Evolutionary conservation across 2,329 filamentous ascomycete species (phyloP).

Genomic region (Aspergillus sp.): DNA sequence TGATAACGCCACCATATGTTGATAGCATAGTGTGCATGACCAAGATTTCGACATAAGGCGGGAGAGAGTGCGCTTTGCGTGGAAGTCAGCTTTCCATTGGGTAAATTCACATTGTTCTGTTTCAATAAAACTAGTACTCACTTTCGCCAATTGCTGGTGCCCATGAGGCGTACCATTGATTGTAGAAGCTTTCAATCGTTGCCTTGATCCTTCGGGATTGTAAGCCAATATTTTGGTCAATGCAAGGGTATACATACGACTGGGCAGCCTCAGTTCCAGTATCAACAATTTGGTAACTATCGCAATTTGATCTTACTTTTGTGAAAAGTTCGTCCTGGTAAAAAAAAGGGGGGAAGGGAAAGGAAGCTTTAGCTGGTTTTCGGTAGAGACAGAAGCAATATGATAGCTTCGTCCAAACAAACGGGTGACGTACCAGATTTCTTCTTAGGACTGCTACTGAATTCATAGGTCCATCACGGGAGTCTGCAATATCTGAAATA

Average conservation of each 20-base stretch:
- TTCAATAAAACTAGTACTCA: constrained; percentile 36
- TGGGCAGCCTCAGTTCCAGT: constrained; percentile 29
- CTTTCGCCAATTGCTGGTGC: constrained; percentile 52
- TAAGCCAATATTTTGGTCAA: constrained; percentile 4
- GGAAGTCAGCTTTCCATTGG: constrained; percentile 29
- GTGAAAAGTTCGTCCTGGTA: constrained; percentile 27
- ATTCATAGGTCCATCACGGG: constrained; percentile 65
- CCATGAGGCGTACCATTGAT: constrained; percentile 62
- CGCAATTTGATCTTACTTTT: constrained; percentile 31
- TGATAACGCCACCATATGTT: constrained; percentile 71
- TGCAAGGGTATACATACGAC: constrained; percentile 19
- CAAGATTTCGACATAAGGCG: constrained; percentile 70
- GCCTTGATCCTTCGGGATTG: constrained; percentile 43
- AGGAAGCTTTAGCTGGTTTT: no score
- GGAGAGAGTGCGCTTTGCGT: constrained; percentile 43
- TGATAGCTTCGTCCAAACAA: background rate
- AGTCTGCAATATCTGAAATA: constrained; percentile 56
- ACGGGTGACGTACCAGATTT: constrained; percentile 51
- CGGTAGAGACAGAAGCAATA: no score
- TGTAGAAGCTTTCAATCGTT: constrained; percentile 62
- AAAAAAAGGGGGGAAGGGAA: background rate
- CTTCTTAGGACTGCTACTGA: constrained; percentile 66
- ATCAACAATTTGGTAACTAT: constrained; percentile 27
- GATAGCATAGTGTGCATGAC: constrained; percentile 68
- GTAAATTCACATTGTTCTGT: background rate